Conservation (phyloP, 1,139 yeast genomes). For the Hansenula lynferdii region DNA sequence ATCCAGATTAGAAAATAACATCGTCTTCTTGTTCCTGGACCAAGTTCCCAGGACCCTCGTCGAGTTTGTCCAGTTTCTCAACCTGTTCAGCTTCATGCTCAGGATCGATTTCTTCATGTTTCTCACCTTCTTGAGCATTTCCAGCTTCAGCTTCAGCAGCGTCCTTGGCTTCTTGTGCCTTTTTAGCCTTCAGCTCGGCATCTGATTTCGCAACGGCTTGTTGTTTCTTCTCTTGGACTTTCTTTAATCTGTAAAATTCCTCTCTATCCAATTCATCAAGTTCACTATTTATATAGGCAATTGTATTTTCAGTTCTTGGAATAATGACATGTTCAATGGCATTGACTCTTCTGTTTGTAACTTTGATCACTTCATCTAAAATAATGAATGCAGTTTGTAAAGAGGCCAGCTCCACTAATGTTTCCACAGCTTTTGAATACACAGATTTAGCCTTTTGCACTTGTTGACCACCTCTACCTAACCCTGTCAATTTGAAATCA, state of each 20-base stretch:
- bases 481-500: conserved; percentile 93
- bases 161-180: conserved; percentile 20
- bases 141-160: conserved; percentile 10
- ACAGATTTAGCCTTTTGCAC: conserved; percentile 92
- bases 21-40: conserved; percentile 34
- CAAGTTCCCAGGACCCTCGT: conserved; percentile 8
- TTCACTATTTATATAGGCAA: conserved; percentile 88
- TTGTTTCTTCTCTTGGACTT: conserved; percentile 96
- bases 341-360: conserved; percentile 96
- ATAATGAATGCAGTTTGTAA: conserved; percentile 94
- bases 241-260: conserved; percentile 93
- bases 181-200: conserved; percentile 26
- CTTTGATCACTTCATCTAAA: conserved; percentile 95
- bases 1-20: conserved; percentile 37
- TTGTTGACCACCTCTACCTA: conserved; percentile 98
- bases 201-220: conserved; percentile 36
- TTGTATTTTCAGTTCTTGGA: conserved; percentile 96
- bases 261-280: conserved; percentile 97
- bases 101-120: conserved; percentile 10
- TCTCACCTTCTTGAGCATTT: conserved; percentile 17
- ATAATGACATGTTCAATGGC: conserved; percentile 98
- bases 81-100: conserved; percentile 12
- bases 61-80: conserved; percentile 4
- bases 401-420: conserved; percentile 92
- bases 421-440: conserved; percentile 92